A percentile compares a stretch with the other conserved stretches of the same genome.
Evolutionary conservation across 352 stramenopile species (phyloP).

Genomic region (Phytophthora capsici): DNA sequence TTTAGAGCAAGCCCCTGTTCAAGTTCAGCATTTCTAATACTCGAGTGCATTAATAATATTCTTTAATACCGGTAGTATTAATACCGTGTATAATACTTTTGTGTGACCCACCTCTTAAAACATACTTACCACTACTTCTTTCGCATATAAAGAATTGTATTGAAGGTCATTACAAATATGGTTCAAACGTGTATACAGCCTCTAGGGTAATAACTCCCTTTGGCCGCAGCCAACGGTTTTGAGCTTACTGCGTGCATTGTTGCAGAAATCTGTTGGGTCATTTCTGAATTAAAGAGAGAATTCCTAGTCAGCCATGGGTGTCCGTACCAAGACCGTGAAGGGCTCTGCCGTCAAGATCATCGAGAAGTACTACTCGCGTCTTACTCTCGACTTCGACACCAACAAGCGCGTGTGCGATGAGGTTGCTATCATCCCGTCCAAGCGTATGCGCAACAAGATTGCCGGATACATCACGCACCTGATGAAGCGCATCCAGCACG

Average conservation of each 20-base stretch:
- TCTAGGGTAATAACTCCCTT: neutral
- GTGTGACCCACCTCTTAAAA: constrained; percentile 25
- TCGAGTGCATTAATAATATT: too few relatives aligned
- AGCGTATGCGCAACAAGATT: constrained; percentile 99
- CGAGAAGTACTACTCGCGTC: constrained; percentile 99
- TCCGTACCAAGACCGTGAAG: constrained; percentile 99
- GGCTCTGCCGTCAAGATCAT: constrained; percentile 99
- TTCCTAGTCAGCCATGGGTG: constrained; percentile 91
- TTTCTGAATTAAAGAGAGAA: constrained; percentile 55
- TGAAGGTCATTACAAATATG: too few relatives aligned
- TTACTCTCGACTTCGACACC: constrained; percentile 99
- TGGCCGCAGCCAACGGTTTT: constrained; percentile 23
- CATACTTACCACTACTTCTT: neutral
- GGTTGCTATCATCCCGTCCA: constrained; percentile 99
- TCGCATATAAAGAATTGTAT: constrained; percentile 37
- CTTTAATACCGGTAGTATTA: too few relatives aligned
- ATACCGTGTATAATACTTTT: too few relatives aligned
- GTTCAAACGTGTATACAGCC: constrained; percentile 12
- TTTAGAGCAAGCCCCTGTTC: too few relatives aligned
- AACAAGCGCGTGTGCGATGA: constrained; percentile 99
- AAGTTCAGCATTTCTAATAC: too few relatives aligned
- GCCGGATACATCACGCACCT: constrained; percentile 99
- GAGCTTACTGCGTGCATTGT: too few relatives aligned
- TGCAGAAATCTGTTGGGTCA: neutral
- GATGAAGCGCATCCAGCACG: constrained; percentile 99